Evolutionary conservation across 805 yeast species (phyloP).

Genomic region (Wickerhamomyces subpelliculosus): DNA sequence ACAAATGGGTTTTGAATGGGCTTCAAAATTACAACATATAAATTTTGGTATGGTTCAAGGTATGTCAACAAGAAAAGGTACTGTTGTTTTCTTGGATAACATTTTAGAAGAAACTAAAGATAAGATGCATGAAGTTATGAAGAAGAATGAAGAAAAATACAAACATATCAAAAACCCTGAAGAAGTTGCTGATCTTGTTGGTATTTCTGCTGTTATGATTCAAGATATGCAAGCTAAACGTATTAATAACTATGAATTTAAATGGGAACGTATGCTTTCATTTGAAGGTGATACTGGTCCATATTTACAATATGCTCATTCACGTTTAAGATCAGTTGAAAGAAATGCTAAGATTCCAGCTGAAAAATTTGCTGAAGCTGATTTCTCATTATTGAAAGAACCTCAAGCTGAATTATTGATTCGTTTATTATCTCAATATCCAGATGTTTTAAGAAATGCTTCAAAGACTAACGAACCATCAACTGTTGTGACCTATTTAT

Average conservation of each 20-base stretch:
- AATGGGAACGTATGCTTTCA: conserved; percentile 97
- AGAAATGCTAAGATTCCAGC: conserved; percentile 62
- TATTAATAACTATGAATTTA: conserved; percentile 90
- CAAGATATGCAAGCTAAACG: conserved; percentile 99
- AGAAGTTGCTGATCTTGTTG: conserved; percentile 88
- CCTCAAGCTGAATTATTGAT: conserved; percentile 63
- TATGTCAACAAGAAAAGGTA: conserved; percentile 97
- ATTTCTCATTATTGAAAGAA: conserved; percentile 59
- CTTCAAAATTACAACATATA: conserved; percentile 69
- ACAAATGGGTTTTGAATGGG: conserved; percentile 88
- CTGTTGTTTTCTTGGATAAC: conserved; percentile 94
- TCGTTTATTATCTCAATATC: conserved; percentile 81
- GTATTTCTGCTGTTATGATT: conserved; percentile 96
- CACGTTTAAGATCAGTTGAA: conserved; percentile 90
- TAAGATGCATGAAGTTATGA: conserved; percentile 95
- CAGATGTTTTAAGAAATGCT: conserved; percentile 82
- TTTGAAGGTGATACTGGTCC: conserved; percentile 99
- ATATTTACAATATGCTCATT: conserved; percentile 95
- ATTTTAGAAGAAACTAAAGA: conserved; percentile 90
- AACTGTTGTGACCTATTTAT: conserved; percentile 87
- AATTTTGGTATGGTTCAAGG: conserved; percentile 98
- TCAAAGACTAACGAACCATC: conserved; percentile 85
- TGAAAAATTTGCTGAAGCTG: conserved; percentile 40
- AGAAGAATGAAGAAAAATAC: conserved; percentile 82
- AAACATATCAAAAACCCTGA: conserved; percentile 93